Evolutionary conservation across 208 protist species (phyloP).

Genomic region (Naegleria gruberi): DNA sequence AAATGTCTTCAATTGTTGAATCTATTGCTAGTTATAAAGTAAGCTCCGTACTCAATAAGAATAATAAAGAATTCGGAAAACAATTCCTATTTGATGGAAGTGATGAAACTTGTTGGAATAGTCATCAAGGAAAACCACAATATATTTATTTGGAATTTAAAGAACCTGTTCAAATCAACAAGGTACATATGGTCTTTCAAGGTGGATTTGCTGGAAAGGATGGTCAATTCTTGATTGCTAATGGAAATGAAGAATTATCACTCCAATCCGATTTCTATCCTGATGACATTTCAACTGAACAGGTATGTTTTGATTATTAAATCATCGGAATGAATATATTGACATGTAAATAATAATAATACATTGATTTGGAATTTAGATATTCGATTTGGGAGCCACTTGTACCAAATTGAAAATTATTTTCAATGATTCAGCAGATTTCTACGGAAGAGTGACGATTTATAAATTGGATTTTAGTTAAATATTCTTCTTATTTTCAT

Average conservation of each 20-base stretch:
- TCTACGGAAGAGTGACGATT: conserved; percentile 6
- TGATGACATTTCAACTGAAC: background rate
- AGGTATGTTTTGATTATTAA: background rate
- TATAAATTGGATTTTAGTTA: conserved; percentile 18
- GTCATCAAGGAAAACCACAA: conserved; percentile 38
- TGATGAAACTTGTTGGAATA: conserved; percentile 44
- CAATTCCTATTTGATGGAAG: conserved; percentile 34
- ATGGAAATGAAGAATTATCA: background rate
- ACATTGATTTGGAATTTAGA: background rate
- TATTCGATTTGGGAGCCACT: background rate
- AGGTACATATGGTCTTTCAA: conserved; percentile 37
- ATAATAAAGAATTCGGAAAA: conserved; percentile 39
- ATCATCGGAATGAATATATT: too few species aligned
- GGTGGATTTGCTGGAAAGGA: conserved; percentile 39
- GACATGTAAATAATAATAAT: too few species aligned
- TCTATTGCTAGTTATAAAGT: conserved; percentile 14
- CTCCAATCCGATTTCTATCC: background rate
- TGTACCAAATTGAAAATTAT: background rate
- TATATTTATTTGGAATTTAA: conserved; percentile 33
- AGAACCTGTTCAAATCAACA: background rate
- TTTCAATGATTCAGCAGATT: background rate
- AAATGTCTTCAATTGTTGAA: background rate
- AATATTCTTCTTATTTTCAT: background rate
- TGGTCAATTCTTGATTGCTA: background rate
- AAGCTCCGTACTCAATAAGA: conserved; percentile 40